A percentile compares a stretch with the other conserved stretches of the same genome.
Evolutionary conservation across 2,329 filamentous ascomycete genomes (phyloP).

Genomic region (Calonectria pseudoturangicola): DNA sequence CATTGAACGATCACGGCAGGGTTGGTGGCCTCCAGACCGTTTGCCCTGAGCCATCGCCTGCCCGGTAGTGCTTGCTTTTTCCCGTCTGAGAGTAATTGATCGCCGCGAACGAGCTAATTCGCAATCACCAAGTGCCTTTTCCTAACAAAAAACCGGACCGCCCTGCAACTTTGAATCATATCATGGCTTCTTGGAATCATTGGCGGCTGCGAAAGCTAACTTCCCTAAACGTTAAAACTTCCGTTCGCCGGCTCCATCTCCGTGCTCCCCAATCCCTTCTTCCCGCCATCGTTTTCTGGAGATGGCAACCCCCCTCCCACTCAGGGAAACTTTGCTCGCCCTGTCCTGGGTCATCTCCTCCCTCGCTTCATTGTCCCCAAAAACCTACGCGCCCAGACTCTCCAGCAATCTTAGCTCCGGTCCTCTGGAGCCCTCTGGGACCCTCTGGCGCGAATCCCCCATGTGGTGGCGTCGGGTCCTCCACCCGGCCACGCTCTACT

Average conservation of each 20-base stretch:
- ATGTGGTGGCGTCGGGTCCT: slow-evolving; percentile 51
- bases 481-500: slow-evolving; percentile 46
- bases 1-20: slow-evolving; percentile 6
- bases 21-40: slow-evolving; percentile 14
- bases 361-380: slow-evolving; percentile 21
- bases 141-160: neutral
- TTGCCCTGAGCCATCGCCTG: slow-evolving; percentile 5
- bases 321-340: slow-evolving; percentile 32
- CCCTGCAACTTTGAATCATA: slow-evolving; percentile 17
- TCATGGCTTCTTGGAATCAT: slow-evolving; percentile 32
- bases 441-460: slow-evolving; percentile 26
- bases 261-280: slow-evolving; percentile 42
- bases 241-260: slow-evolving; percentile 47
- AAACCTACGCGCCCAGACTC: slow-evolving; percentile 20
- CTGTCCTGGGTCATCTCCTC: slow-evolving; percentile 10
- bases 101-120: neutral
- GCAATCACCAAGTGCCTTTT: neutral
- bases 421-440: neutral
- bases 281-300: slow-evolving; percentile 26
- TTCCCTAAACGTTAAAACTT: slow-evolving; percentile 32
- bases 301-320: slow-evolving; percentile 28
- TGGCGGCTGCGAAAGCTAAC: slow-evolving; percentile 45
- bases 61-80: slow-evolving; percentile 26
- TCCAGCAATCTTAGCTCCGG: slow-evolving; percentile 26
- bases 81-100: slow-evolving; percentile 13